Evolutionary conservation across 1,139 yeast species (phyloP).

Genomic region (Kazachstania sp.): DNA sequence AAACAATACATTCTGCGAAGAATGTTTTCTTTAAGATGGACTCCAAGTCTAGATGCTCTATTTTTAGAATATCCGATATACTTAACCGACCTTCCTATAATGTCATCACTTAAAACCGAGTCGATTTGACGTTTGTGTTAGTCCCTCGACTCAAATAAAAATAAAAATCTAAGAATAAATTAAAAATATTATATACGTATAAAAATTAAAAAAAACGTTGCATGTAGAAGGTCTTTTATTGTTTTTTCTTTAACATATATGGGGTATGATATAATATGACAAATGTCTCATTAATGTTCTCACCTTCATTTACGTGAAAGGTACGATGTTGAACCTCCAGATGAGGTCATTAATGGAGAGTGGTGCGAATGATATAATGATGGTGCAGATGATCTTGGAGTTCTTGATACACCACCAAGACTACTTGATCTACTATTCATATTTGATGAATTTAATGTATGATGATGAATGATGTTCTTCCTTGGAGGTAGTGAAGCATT

Average conservation of each 20-base stretch:
- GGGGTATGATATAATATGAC: too few relatives aligned
- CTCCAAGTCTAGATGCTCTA: too few relatives aligned
- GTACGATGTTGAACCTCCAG: conserved; percentile 6
- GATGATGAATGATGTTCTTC: conserved; percentile 7
- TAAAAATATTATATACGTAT: too few relatives aligned
- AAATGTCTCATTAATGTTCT: neutral
- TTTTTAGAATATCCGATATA: too few relatives aligned
- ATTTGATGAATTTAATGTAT: conserved; percentile 3
- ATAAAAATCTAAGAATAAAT: too few relatives aligned
- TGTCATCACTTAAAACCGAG: too few relatives aligned
- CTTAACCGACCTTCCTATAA: too few relatives aligned
- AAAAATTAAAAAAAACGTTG: too few relatives aligned
- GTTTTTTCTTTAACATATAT: neutral
- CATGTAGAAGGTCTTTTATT: neutral
- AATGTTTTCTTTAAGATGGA: too few relatives aligned
- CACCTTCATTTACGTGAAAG: neutral
- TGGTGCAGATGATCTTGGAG: neutral
- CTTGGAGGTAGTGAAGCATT: neutral
- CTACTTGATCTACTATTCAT: conserved; percentile 2
- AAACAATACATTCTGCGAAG: too few relatives aligned
- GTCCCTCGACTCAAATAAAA: too few relatives aligned
- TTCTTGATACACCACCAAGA: neutral
- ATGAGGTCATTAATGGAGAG: conserved; percentile 5
- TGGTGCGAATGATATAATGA: conserved; percentile 1
- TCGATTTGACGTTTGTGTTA: too few relatives aligned